A percentile compares a stretch with the other conserved stretches of the same genome.
Conservation (phyloP, 345 rosid genomes). For the Brassica incana region DNA sequence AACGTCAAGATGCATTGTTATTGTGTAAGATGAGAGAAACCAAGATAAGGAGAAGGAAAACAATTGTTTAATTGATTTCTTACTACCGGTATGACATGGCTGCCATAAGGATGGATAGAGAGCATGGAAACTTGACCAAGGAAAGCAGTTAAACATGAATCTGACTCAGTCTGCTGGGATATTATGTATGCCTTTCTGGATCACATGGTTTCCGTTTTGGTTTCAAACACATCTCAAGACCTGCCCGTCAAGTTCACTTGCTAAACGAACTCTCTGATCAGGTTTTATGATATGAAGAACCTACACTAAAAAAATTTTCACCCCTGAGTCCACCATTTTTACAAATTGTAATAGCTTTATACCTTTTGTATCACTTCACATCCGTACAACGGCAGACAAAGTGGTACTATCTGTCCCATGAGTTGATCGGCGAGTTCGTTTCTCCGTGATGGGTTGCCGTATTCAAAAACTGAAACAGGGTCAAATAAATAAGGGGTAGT, state of each 20-base stretch:
- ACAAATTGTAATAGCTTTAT: not conserved
- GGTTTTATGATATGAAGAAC: not conserved
- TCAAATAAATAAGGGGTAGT: no score
- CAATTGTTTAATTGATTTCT: not conserved
- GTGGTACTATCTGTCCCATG: not conserved
- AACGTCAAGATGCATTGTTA: not conserved
- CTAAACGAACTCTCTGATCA: not conserved
- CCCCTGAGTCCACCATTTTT: not conserved
- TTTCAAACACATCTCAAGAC: no score
- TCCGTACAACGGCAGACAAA: not conserved
- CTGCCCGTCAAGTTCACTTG: no score
- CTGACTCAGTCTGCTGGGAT: not conserved
- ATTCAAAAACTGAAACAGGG: not conserved
- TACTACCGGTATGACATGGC: not conserved
- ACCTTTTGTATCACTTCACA: not conserved
- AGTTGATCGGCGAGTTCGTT: not conserved
- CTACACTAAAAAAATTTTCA: not conserved
- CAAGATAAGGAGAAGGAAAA: not conserved
- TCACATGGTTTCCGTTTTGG: not conserved
- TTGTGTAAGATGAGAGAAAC: not conserved
- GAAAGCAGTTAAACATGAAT: not conserved
- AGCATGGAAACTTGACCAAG: not conserved
- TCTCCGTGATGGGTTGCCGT: not conserved
- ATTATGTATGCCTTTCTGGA: not conserved
- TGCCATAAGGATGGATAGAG: not conserved